Evolutionary conservation across 768 basidiomycete species (phyloP).

Genomic region (Floccularia luteovirens): DNA sequence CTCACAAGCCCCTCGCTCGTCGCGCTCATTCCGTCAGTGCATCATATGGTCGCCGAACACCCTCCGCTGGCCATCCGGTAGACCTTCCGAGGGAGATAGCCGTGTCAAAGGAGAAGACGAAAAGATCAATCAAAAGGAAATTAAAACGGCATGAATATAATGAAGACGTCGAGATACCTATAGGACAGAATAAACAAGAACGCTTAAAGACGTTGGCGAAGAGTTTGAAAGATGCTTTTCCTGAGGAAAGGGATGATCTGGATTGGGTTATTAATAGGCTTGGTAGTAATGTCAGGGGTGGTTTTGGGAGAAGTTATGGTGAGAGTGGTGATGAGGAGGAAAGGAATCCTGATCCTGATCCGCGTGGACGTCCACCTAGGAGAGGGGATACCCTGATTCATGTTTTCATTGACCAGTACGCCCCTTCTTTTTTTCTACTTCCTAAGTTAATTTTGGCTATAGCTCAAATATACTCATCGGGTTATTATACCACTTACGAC

Average conservation of each 20-base stretch:
- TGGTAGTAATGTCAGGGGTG: slow-evolving; percentile 9
- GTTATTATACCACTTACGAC: slow-evolving; percentile 62
- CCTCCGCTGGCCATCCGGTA: too few species aligned
- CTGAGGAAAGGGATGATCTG: slow-evolving; percentile 33
- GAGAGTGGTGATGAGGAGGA: slow-evolving; percentile 13
- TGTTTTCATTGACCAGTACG: slow-evolving; percentile 56
- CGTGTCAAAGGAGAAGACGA: too few species aligned
- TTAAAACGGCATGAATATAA: too few species aligned
- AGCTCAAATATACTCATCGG: slow-evolving; percentile 90
- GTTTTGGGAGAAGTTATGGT: slow-evolving; percentile 8
- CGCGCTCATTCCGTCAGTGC: too few species aligned
- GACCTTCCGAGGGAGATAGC: too few species aligned
- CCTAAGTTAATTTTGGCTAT: slow-evolving; percentile 15
- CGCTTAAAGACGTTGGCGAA: slow-evolving; percentile 48
- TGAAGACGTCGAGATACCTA: too few species aligned
- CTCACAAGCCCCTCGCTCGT: too few species aligned
- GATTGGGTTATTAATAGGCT: slow-evolving; percentile 15
- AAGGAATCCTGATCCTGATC: slow-evolving; percentile 21
- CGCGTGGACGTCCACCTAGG: slow-evolving; percentile 22
- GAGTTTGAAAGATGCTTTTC: slow-evolving; percentile 49
- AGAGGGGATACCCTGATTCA: slow-evolving; percentile 28
- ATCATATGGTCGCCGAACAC: too few species aligned
- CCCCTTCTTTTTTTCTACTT: slow-evolving; percentile 11
- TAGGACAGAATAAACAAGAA: too few species aligned
- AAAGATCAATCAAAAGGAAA: too few species aligned